Conservation (phyloP, 2,329 filamentous ascomycete genomes). For the Sphaerulina populicola region DNA sequence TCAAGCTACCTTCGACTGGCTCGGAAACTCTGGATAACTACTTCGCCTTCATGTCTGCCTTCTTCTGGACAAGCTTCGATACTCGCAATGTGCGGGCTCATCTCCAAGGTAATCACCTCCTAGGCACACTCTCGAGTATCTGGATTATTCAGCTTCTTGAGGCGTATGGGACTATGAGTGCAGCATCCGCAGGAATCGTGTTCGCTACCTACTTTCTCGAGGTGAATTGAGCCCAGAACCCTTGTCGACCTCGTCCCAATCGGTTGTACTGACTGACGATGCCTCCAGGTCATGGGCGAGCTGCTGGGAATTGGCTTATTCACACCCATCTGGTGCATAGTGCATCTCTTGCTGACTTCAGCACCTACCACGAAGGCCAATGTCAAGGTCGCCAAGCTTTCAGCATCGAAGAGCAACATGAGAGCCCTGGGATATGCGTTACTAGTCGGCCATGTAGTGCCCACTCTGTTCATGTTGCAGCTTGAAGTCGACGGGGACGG, state of each 20-base stretch:
- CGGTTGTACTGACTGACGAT: too few relatives aligned
- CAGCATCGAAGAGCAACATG: slow-evolving; percentile 5
- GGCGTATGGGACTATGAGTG: slow-evolving; percentile 11
- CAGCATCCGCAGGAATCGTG: slow-evolving; percentile 3
- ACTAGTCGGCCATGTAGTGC: slow-evolving; percentile 18
- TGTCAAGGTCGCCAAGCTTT: slow-evolving; percentile 2
- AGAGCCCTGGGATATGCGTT: slow-evolving; percentile 19
- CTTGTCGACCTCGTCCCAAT: too few relatives aligned
- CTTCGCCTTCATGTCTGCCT: slow-evolving; percentile 21
- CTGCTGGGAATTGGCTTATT: slow-evolving; percentile 20
- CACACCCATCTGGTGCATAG: slow-evolving; percentile 20
- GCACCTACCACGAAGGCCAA: slow-evolving; percentile 5
- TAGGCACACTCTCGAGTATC: slow-evolving; percentile 18
- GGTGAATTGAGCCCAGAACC: not conserved
- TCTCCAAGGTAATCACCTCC: slow-evolving; percentile 18
- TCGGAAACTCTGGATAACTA: slow-evolving; percentile 18
- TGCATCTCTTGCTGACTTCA: slow-evolving; percentile 15
- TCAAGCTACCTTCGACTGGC: slow-evolving; percentile 17
- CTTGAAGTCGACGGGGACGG: slow-evolving; percentile 16
- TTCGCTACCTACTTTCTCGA: slow-evolving; percentile 19
- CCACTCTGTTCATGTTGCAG: slow-evolving; percentile 20
- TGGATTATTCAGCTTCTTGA: slow-evolving; percentile 21
- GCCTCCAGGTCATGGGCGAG: slow-evolving; percentile 15
- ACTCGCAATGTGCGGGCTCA: slow-evolving; percentile 19
- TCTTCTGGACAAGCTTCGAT: slow-evolving; percentile 19